Base-by-base conservation (phyloP, 1,284 basidiomycete genomes). In the Ceratobasidium sp. region DNA sequence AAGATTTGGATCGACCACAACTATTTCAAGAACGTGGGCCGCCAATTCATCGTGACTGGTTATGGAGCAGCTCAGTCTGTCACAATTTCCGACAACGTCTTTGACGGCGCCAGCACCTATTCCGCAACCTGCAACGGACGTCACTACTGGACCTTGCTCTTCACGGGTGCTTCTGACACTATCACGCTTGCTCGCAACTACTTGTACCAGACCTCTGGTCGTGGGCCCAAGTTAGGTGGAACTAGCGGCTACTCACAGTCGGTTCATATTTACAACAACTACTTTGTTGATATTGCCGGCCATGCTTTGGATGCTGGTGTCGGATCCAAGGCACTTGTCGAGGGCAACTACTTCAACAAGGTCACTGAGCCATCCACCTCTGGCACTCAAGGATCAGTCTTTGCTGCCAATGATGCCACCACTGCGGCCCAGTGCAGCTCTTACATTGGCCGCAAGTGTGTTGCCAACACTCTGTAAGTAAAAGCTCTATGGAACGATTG, bases 1-100 rank as follows among this genome's bases (percentile, higher is more conserved):
- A 57, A 74, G 30, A 49, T 75, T 2, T 75, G 74, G 64, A 74
- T 75, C 57, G 70, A 71, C 72, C 75, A 74, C 56, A 73, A 68
- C 44, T 68, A 68, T 30, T 49, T 68, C 53, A 47, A 68, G 30
- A 56, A 57, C 25, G 46, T 68, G 39, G 66, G 66, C 5, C 66
- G 66, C 21, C 66, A 68, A 23, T 57, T 68, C 21, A 33, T 68
- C 27, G 66, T 57, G 23, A 68, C 66, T 19, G 66, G 64, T 11
- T 68, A 44, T 46, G 64, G 64, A 33, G 53, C 64, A 9, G 52
- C 44, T 21, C 42, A 56, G 14, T 42, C 27, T 6, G 23, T 57
- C 16, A 68, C 64, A 11, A 44, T 68, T 49, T 68, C 64, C 9
- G 44, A 68, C 42, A 68, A 68, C 29, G 52, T 68, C 16, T 68